Conservation (phyloP, 352 stramenopile genomes). For the Phytophthora citricola region DNA sequence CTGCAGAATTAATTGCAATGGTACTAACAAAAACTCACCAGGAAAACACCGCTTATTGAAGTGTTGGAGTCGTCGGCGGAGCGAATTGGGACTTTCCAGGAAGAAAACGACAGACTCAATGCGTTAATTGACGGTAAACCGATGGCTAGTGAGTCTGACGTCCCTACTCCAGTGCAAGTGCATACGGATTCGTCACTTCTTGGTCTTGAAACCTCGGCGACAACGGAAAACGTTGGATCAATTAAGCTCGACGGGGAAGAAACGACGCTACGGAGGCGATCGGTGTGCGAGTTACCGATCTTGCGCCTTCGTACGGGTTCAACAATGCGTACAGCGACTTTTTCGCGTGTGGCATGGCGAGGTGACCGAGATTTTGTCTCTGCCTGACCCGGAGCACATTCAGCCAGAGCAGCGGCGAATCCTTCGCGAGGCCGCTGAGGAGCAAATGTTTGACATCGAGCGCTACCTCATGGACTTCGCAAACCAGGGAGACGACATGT, state of each 20-base stretch:
- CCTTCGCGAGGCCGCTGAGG: conserved; percentile 88
- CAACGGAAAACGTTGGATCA: conserved; percentile 11
- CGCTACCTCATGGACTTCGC: conserved; percentile 96
- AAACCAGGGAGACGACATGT: conserved; percentile 92
- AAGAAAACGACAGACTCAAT: conserved; percentile 31
- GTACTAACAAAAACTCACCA: conserved; percentile 11
- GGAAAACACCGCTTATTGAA: conserved; percentile 80
- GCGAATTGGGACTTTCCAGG: conserved; percentile 30
- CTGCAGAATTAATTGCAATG: not conserved
- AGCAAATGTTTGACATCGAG: conserved; percentile 95
- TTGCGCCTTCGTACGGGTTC: conserved; percentile 93
- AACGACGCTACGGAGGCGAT: conserved; percentile 13
- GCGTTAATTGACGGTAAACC: conserved; percentile 29
- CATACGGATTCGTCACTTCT: conserved; percentile 56
- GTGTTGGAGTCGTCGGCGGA: conserved; percentile 61
- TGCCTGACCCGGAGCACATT: conserved; percentile 89
- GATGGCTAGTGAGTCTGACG: not conserved
- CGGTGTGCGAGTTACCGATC: conserved; percentile 48
- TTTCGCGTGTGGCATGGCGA: conserved; percentile 93
- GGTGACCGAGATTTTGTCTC: conserved; percentile 93
- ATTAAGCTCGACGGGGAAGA: conserved; percentile 21
- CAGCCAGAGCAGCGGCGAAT: conserved; percentile 68
- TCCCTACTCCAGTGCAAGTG: conserved; percentile 5
- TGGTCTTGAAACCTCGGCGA: conserved; percentile 43
- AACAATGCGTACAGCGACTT: conserved; percentile 94